Base-by-base conservation (phyloP, 495 filamentous ascomycete species). In the Xylaria cubensis region DNA sequence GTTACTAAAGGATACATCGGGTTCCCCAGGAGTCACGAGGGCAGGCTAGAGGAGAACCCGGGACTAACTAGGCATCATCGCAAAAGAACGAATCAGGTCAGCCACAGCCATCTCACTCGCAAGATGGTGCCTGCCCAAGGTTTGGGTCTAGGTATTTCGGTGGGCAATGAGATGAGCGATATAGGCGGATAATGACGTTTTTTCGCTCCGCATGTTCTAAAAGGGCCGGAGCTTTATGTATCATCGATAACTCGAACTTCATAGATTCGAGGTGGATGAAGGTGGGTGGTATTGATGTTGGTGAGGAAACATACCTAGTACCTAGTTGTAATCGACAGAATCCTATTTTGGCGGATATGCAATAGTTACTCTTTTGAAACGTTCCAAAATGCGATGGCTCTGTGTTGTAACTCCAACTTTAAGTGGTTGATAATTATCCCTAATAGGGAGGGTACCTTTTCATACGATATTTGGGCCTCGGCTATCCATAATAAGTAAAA, bases 71-170 rank as follows among this genome's bases (percentile, higher is more conserved):
- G 19, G 50, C 9, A 2, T 26, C 50, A 24, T 4, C 9, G 17
- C 1, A 51, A 51, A 19, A 12, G 48, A 51, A 5, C 9, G 21
- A 24, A 21, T 53, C 21, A 53, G n/a, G 50, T 2, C n/a, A 4
- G 50, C 3, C 17, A 46, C 19, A 5, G 44, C 44, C 44, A 19
- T 46, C 44, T 3, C 15, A 46, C 15, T 50, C n/a, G n/a, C 48
- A 50, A 50, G 48, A 50, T 50, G 48, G 48, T 50, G 48, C 48
- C n/a, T 50, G 48, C 10, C 48, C 48, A 50, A 50, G 48, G 48
- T 50, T 50, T 21, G 48, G 48, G 48, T 21, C 48, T 50, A 21
- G n/a, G n/a, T 29, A 29, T 7, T 48, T 48, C 6, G 19, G 44
- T 19, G 44, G 44, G 17, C 6, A 19, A 17, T 3, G 15, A 48